Percentiles rank a stretch among this genome's conserved stretches.
phyloP scores from a whole-genome alignment of 208 protist species.

The Giardia muris region DNA sequence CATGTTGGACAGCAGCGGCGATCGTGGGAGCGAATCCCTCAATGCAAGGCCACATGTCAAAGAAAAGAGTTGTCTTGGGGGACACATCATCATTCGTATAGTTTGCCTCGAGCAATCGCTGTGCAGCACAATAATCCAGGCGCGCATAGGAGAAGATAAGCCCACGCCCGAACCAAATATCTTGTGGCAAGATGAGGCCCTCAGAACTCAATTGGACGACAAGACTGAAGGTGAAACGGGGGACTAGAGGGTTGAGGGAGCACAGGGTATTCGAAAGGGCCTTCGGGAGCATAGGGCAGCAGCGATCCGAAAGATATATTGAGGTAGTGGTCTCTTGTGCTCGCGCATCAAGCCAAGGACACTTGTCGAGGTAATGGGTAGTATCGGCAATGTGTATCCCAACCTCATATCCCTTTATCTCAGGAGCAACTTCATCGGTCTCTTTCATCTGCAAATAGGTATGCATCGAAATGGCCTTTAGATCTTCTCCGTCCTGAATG shows the following conservation, averaged over 20 bases:
- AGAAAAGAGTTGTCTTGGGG: background rate
- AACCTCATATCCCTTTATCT: constrained; percentile 13
- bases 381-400: constrained; percentile 40
- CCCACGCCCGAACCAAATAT: constrained; percentile 22
- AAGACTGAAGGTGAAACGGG: background rate
- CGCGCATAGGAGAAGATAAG: background rate
- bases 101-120: background rate
- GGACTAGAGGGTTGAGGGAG: constrained; percentile 26
- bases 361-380: constrained; percentile 4
- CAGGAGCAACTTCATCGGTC: background rate
- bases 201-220: background rate
- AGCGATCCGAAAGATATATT: constrained; percentile 22
- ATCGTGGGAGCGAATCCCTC: background rate
- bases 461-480: background rate
- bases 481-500: background rate
- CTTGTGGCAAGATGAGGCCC: background rate
- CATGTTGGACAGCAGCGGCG: background rate
- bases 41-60: background rate
- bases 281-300: constrained; percentile 29
- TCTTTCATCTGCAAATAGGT: background rate
- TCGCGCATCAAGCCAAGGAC: background rate
- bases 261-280: constrained; percentile 17
- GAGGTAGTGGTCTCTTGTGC: background rate
- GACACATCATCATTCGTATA: background rate
- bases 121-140: constrained; percentile 25